These are phyloP conservation scores for Vitis labrusca DNA, from an alignment of 164 flowering plant species.

Conservation along the genomic window DNA sequence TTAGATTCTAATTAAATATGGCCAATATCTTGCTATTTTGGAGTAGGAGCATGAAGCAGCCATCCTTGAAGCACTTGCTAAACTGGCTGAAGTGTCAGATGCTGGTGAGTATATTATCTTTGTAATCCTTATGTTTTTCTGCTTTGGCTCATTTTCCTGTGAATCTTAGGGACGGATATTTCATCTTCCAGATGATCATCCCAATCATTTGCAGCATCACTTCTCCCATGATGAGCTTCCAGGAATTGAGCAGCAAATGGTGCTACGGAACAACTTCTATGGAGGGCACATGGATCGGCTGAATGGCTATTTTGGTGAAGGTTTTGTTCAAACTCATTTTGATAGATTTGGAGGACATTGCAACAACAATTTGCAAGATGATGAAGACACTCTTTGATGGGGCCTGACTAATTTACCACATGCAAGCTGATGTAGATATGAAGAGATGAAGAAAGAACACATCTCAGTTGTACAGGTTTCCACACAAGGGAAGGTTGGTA, in stretches of 20 bases:
- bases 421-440: constrained; percentile 16
- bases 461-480: no score
- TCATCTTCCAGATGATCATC: constrained; percentile 16
- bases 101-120: constrained; percentile 19
- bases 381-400: constrained; percentile 6
- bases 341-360: constrained; percentile 5
- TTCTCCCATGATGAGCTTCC: not conserved
- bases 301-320: constrained; percentile 7
- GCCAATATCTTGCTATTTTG: not conserved
- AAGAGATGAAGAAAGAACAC: not conserved
- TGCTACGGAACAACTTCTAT: not conserved
- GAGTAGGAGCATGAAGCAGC: constrained; percentile 33
- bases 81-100: constrained; percentile 25
- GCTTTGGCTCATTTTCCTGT: not conserved
- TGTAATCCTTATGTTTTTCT: not conserved
- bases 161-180: not conserved
- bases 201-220: constrained; percentile 1
- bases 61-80: constrained; percentile 28
- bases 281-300: constrained; percentile 8
- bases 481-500: no score
- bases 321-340: not conserved
- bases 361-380: constrained; percentile 3
- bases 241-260: not conserved
- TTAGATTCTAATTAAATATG: no score
- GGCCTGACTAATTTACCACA: not conserved